Base-by-base conservation (phyloP, 2,329 filamentous ascomycete species). In the Rasamsonia emersonii region DNA sequence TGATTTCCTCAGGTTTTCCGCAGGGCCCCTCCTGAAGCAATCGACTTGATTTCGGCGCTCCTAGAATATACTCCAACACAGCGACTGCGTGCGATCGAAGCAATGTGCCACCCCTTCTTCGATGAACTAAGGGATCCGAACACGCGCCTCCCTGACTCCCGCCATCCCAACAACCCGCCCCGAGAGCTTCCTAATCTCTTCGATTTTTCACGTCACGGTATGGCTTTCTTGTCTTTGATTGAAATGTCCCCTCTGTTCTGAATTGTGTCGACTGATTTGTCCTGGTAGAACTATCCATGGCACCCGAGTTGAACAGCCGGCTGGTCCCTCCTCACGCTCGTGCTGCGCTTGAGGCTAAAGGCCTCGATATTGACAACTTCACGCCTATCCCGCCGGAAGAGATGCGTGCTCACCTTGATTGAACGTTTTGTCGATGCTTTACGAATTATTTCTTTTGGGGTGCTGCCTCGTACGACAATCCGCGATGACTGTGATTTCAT, bases 71-170 rank as follows among this genome's bases (percentile, higher is more conserved):
- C 91, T 0, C 91, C 91, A 7, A 96, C 91, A 1, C 86, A 96
- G 67, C 83, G 91, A 50, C 73, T 95, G 44, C 85, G 86, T 5
- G 86, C 91, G 14, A 79, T 98, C 42, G 86, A 96, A 53, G 91
- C 91, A 32, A 94, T 98, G 88, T 82, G 93, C 36, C 91, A 98
- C 53, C 86, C 91, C 21, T 98, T 96, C 74, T 98, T 98, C 54
- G 89, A 98, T 53, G 91, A 98, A 63, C 72, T 98, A 42, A 77
- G 91, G 51, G 86, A 95, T 51, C 85, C 86, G n/a, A 78, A 61
- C 58, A 96, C 88, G 38, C 84, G 82, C 59, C 72, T 98, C 44
- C 91, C 89, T 7, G 91, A 98, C 59, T 98, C 91, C 15, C 82
- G 91, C 56, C 86, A 95, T 63, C 76, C 84, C 40, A 84, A 82